Evolutionary conservation across 2,329 filamentous ascomycete species (phyloP).

Genomic region (Arthrocladium fulminans): DNA sequence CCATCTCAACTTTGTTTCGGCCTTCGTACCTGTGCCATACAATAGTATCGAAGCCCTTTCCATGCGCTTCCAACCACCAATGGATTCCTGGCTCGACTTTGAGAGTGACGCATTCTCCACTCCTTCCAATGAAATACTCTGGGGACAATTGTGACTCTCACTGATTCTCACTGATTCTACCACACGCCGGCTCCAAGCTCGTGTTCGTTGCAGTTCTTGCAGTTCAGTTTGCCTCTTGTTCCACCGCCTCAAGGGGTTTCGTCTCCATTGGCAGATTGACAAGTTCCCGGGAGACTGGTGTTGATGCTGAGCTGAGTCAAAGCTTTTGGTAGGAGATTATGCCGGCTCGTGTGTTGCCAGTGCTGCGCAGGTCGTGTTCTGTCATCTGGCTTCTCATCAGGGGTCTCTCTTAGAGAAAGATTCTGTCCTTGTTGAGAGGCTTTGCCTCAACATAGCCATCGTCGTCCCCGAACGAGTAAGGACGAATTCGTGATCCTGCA

Average conservation of each 20-base stretch:
- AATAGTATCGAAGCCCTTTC: no score
- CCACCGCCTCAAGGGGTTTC: not conserved
- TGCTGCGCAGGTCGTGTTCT: conserved; percentile 12
- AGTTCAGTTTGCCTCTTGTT: no score
- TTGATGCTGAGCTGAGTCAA: not conserved
- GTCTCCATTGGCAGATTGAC: not conserved
- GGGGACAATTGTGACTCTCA: no score
- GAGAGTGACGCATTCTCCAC: no score
- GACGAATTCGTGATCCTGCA: conserved; percentile 53
- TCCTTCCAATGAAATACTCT: no score
- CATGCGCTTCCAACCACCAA: no score
- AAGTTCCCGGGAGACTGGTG: not conserved
- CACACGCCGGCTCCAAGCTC: not conserved
- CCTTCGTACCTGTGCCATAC: no score
- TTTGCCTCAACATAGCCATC: not conserved
- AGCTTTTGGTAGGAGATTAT: not conserved
- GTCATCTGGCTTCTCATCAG: conserved; percentile 7
- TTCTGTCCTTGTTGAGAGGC: not conserved
- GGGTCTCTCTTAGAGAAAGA: conserved; percentile 6
- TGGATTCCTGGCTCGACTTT: no score
- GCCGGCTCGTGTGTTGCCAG: not conserved
- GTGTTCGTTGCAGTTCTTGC: not conserved
- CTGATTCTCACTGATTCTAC: no score
- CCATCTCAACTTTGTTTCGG: no score
- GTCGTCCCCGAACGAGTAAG: conserved; percentile 36